Evolutionary conservation across 371 early-diverging fungal species (phyloP).

Genomic region (Apophysomyces sp.): DNA sequence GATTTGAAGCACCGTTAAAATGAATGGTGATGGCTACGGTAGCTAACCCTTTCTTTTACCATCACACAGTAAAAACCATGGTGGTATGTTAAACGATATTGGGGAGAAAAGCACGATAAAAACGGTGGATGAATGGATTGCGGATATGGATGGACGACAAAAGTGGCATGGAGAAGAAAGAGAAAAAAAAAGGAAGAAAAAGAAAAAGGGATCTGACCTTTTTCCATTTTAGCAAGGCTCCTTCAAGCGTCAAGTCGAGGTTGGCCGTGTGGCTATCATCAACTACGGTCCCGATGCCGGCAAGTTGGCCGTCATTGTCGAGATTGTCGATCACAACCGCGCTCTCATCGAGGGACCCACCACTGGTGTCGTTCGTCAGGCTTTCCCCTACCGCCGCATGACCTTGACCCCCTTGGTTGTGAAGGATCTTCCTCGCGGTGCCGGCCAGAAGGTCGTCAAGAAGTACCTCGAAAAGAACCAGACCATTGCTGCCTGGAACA

Average conservation of each 20-base stretch:
- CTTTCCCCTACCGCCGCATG: constrained; percentile 83
- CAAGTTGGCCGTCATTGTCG: constrained; percentile 97
- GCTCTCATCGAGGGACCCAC: constrained; percentile 98
- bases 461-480: constrained; percentile 87
- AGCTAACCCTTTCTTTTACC: not conserved
- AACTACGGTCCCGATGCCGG: constrained; percentile 92
- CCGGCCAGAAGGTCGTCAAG: constrained; percentile 76
- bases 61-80: constrained; percentile 6
- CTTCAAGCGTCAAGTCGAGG: constrained; percentile 93
- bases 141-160: not conserved
- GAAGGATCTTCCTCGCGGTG: constrained; percentile 85
- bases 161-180: too few species aligned
- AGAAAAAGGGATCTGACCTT: not conserved
- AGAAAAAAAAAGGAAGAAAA: too few species aligned
- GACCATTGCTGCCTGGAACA: constrained; percentile 75
- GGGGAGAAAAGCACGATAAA: constrained; percentile 2
- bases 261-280: constrained; percentile 97
- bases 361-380: constrained; percentile 91
- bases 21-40: not conserved
- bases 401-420: constrained; percentile 88
- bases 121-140: constrained; percentile 12
- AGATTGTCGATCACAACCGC: constrained; percentile 98
- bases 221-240: constrained; percentile 46
- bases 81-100: constrained; percentile 6
- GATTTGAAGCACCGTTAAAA: not conserved